A percentile compares a stretch with the other conserved stretches of the same genome.
Evolutionary conservation across 1,139 yeast species (phyloP).

Genomic region (Magnusiomyces starmeri): DNA sequence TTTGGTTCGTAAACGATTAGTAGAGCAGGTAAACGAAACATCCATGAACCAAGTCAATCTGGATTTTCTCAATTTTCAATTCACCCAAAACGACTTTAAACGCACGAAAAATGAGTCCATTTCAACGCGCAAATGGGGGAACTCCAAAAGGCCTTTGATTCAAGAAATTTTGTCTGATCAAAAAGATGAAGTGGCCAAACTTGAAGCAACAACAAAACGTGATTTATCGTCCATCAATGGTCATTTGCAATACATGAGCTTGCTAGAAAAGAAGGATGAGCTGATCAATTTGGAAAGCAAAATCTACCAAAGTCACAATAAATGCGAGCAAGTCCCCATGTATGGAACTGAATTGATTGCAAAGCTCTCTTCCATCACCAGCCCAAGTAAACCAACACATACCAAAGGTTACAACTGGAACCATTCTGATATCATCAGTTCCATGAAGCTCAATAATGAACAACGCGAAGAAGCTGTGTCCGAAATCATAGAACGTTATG

Average conservation of each 20-base stretch:
- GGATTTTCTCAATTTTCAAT: conserved; percentile 53
- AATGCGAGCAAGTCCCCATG: conserved; percentile 29
- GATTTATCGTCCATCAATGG: conserved; percentile 48
- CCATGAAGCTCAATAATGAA: conserved; percentile 38
- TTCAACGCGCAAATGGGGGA: conserved; percentile 43
- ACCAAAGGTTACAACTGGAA: conserved; percentile 23
- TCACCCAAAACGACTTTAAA: conserved; percentile 42
- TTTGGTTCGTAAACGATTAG: conserved; percentile 39
- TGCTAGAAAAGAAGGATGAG: conserved; percentile 43
- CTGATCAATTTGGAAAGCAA: conserved; percentile 49
- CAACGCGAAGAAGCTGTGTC: conserved; percentile 41
- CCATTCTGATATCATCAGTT: conserved; percentile 23
- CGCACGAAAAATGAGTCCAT: conserved; percentile 45
- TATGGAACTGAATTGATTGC: conserved; percentile 30
- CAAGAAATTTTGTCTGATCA: conserved; percentile 34
- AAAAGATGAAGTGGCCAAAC: conserved; percentile 12
- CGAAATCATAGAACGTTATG: conserved; percentile 61
- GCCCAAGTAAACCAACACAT: conserved; percentile 5
- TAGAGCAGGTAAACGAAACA: conserved; percentile 22
- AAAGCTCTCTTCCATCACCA: conserved; percentile 9
- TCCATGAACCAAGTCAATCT: conserved; percentile 39
- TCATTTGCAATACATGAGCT: conserved; percentile 53
- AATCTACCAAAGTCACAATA: conserved; percentile 49
- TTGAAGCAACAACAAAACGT: conserved; percentile 12
- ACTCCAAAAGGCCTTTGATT: conserved; percentile 23